phyloP scores from a whole-genome alignment of 208 protist genomes.

The Trichomonas vaginalis region DNA sequence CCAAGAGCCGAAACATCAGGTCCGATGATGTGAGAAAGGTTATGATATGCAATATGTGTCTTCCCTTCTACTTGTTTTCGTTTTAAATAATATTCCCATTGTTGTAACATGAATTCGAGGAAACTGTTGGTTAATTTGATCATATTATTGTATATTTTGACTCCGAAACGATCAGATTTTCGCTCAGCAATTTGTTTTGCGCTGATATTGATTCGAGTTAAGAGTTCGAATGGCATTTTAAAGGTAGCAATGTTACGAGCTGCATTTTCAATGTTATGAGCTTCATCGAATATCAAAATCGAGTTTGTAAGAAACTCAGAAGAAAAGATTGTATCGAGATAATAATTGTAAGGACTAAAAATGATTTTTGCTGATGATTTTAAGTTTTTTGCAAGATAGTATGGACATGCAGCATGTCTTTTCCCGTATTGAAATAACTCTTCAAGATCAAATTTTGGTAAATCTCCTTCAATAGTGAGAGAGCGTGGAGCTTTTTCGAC shows the following conservation, averaged over 20 bases:
- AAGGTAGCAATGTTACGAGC: background rate
- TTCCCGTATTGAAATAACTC: background rate
- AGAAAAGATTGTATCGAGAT: background rate
- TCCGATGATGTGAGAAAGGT: no score
- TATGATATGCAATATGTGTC: no score
- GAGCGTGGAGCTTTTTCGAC: background rate
- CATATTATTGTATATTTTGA: no score
- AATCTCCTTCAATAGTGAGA: background rate
- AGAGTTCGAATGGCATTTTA: background rate
- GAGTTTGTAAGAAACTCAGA: background rate
- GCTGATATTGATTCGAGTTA: no score
- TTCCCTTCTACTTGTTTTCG: no score
- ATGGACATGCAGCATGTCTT: background rate
- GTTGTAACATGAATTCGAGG: no score
- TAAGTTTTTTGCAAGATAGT: background rate
- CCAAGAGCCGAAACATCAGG: no score
- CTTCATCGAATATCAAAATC: conserved; percentile 18
- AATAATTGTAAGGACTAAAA: conserved; percentile 18
- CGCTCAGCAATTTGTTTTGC: no score
- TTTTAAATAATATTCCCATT: no score
- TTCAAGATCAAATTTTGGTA: background rate
- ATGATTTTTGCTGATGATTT: background rate
- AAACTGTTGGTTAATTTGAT: no score
- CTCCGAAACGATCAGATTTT: no score
- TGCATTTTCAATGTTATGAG: conserved; percentile 18